These are phyloP conservation scores for Heteromeles arbutifolia DNA, from an alignment of 306 rosid species.

Conservation along the genomic window DNA sequence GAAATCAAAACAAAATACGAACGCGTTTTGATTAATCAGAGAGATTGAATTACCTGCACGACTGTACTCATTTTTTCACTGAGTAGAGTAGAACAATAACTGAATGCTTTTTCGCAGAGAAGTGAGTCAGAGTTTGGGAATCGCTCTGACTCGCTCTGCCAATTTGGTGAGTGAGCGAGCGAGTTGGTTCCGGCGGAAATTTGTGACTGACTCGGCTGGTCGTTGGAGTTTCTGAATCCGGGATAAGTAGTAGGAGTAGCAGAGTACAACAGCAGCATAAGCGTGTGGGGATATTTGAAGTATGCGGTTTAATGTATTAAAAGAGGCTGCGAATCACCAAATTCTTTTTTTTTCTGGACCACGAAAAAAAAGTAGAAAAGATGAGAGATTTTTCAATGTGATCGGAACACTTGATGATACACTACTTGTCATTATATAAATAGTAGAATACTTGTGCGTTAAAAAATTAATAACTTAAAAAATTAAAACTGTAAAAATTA, in stretches of 20 bases:
- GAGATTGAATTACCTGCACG: conserved; percentile 50
- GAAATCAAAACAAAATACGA: neutral
- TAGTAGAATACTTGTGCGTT: no score
- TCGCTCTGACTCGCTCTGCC: conserved; percentile 7
- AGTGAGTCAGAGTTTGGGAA: conserved; percentile 6
- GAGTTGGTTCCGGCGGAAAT: neutral
- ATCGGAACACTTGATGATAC: no score
- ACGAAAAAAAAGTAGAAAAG: neutral
- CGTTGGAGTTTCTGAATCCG: neutral
- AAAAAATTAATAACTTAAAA: no score
- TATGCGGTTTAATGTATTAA: neutral
- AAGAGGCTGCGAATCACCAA: no score
- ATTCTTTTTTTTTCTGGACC: neutral
- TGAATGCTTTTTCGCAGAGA: neutral
- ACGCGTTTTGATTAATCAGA: neutral
- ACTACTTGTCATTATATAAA: no score
- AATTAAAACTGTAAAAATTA: no score
- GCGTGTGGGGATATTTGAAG: neutral
- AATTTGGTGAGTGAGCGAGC: neutral
- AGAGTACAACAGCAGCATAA: neutral
- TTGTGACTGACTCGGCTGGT: neutral
- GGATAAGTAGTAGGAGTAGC: no score
- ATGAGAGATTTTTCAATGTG: no score
- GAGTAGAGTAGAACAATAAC: neutral
- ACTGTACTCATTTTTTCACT: conserved; percentile 52